Base-by-base conservation (phyloP, 2,329 filamentous ascomycete species). In the Trichoderma lentiforme region DNA sequence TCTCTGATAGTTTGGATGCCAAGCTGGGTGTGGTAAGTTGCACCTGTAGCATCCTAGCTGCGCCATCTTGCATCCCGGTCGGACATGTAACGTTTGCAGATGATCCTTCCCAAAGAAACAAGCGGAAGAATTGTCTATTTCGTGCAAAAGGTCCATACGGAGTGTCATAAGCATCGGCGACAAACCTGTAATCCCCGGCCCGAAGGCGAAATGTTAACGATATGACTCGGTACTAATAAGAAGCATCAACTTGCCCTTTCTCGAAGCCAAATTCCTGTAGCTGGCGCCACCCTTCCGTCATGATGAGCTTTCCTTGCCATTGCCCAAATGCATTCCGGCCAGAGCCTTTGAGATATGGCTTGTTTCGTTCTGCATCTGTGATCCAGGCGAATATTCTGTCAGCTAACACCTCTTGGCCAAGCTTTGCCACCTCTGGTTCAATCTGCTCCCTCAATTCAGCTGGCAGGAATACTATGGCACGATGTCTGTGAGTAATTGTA, bases 11-110 rank as follows among this genome's bases (percentile, higher is more conserved):
- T 32, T 65, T 65, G 4, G 43, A 24, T 0, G 77, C 75, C 21
- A 81, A 75, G 18, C 73, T 76, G 0, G 79, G 74, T 0, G 76
- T 75, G 11, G 75, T 74, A n/a, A 88, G 80, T 57, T 88, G 85
- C 0, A 78, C 78, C 69, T 83, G 81, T 2, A 89, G 78, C 3
- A 89, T 81, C 6, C 83, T 82, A 18, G 87, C 85, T 2, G 89
- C 89, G 12, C 89, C 89, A 74, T 91, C 89, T n/a, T 87, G 86
- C 91, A 93, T 93, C 32, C 87, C 88, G n/a, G 87, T 87, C 0
- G 91, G 91, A 74, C 90, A 93, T 0, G 87, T 87, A 4, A 89
- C 88, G 73, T 88, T 86, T 1, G 88, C 89, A 5, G 85, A 86
- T 0, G 89, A 90, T 2, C 83, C 84, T 14, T 84, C 83, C 86